Conservation (phyloP, 305 asterid genomes). For the Fraxinus nigra region DNA sequence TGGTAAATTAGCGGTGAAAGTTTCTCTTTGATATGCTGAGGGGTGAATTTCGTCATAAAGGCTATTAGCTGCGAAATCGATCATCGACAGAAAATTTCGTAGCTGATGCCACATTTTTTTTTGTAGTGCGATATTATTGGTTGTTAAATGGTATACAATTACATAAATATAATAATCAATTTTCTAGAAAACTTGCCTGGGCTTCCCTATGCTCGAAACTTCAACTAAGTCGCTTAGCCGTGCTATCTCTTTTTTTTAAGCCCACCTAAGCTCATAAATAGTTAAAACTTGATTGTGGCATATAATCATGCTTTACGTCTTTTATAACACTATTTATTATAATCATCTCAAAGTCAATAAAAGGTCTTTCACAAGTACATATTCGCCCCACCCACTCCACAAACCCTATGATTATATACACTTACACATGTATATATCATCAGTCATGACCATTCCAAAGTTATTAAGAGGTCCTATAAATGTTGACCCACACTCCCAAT, state of each 20-base stretch:
- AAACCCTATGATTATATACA: neutral
- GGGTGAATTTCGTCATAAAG: neutral
- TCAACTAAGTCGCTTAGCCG: neutral
- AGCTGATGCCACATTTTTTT: neutral
- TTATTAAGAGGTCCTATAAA: neutral
- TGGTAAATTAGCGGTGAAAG: neutral
- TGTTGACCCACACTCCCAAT: neutral
- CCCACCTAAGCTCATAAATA: neutral
- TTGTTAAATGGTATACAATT: too few relatives aligned
- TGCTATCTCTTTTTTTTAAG: neutral
- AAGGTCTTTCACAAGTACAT: neutral
- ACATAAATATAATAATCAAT: neutral
- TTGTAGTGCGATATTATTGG: neutral
- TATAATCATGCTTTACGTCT: too few relatives aligned
- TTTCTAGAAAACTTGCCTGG: neutral
- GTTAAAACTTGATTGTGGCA: neutral
- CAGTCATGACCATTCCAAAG: neutral
- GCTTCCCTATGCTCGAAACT: neutral
- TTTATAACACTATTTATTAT: too few relatives aligned
- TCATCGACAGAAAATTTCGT: too few relatives aligned
- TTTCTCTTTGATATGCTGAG: neutral
- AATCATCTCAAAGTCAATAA: neutral
- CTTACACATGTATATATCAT: neutral
- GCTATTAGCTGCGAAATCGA: neutral
- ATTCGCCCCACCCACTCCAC: neutral